Conservation (phyloP, 2,329 filamentous ascomycete species). For the Hansfordia pulvinata region DNA sequence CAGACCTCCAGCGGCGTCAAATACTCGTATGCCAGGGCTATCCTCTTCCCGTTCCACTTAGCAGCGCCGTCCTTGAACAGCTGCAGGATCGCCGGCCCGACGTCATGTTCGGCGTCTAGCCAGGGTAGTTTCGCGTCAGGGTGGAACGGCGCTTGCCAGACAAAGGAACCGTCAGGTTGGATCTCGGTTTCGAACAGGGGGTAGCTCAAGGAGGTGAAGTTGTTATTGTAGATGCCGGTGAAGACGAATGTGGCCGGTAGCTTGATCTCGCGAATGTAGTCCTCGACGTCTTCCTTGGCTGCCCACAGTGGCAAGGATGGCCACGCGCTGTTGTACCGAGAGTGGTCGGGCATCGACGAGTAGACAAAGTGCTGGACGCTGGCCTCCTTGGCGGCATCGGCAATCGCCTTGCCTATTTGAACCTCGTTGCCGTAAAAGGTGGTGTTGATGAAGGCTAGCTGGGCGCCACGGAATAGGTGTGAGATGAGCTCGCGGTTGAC, state of each 20-base stretch:
- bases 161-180: slow-evolving; percentile 70
- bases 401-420: slow-evolving; percentile 74
- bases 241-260: slow-evolving; percentile 88
- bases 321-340: slow-evolving; percentile 63
- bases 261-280: slow-evolving; percentile 72
- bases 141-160: slow-evolving; percentile 90
- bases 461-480: slow-evolving; percentile 68
- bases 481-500: slow-evolving; percentile 62
- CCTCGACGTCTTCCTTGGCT: slow-evolving; percentile 83
- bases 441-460: slow-evolving; percentile 94
- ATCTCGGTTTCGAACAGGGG: slow-evolving; percentile 94
- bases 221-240: slow-evolving; percentile 97
- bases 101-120: slow-evolving; percentile 92
- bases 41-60: slow-evolving; percentile 68
- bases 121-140: slow-evolving; percentile 81
- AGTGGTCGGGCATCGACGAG: slow-evolving; percentile 93
- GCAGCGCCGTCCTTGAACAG: slow-evolving; percentile 85
- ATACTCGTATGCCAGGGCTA: slow-evolving; percentile 83
- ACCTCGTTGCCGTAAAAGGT: slow-evolving; percentile 94
- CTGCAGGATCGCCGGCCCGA: slow-evolving; percentile 82
- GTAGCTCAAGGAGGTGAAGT: slow-evolving; percentile 87
- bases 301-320: slow-evolving; percentile 82
- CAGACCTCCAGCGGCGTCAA: slow-evolving; percentile 76
- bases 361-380: slow-evolving; percentile 88
- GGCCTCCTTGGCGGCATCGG: slow-evolving; percentile 75